These are phyloP conservation scores for Ophioceras dolichostomum DNA, from an alignment of 2,329 filamentous ascomycete genomes.

Conservation along the genomic window DNA sequence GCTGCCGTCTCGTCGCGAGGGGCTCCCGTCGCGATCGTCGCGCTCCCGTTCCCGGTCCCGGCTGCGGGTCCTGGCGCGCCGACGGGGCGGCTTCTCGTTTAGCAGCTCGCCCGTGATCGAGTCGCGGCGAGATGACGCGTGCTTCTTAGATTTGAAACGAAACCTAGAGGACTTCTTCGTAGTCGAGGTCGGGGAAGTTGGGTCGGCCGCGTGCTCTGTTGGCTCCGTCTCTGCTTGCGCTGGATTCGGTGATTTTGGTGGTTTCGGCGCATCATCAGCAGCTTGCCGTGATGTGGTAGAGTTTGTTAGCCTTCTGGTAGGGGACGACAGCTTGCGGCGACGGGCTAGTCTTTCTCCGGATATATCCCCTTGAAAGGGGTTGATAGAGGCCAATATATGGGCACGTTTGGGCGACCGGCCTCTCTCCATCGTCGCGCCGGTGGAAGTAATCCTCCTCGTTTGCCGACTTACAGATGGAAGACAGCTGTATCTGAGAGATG, in stretches of 20 bases:
- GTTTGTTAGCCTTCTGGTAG: too few relatives aligned
- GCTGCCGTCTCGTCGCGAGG: too few relatives aligned
- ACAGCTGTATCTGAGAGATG: too few relatives aligned
- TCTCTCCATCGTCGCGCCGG: background rate
- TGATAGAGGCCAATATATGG: conserved; percentile 37
- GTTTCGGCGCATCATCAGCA: too few relatives aligned
- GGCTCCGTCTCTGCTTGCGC: background rate
- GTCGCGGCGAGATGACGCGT: conserved; percentile 10
- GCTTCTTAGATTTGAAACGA: conserved; percentile 27
- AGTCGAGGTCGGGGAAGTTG: conserved; percentile 1
- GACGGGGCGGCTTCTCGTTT: conserved; percentile 6
- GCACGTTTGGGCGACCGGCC: conserved; percentile 21
- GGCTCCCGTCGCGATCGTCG: conserved; percentile 9
- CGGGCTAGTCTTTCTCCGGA: background rate
- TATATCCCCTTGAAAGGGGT: too few relatives aligned
- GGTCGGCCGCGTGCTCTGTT: conserved; percentile 4
- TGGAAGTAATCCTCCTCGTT: too few relatives aligned
- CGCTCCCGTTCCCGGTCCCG: background rate
- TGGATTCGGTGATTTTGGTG: too few relatives aligned
- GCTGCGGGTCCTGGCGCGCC: too few relatives aligned
- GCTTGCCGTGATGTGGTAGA: too few relatives aligned
- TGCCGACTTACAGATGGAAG: too few relatives aligned
- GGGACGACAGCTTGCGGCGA: too few relatives aligned
- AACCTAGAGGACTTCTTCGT: conserved; percentile 16
- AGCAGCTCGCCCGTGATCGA: background rate